Conservation (phyloP, 805 yeast species). For the Yarrowia sp. region DNA sequence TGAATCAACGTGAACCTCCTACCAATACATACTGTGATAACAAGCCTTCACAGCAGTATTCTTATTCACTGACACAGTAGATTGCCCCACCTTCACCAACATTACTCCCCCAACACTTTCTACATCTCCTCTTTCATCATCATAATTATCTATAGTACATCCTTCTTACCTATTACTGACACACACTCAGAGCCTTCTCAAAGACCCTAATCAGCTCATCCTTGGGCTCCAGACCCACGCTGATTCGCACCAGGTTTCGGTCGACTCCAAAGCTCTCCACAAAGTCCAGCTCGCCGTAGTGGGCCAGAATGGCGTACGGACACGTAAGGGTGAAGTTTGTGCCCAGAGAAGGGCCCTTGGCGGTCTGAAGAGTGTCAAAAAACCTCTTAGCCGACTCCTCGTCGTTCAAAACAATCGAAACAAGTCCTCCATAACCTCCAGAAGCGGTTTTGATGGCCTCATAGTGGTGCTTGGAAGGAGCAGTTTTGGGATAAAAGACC, state of each 20-base stretch:
- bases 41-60: too few relatives aligned
- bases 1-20: too few relatives aligned
- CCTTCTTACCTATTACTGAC: neutral
- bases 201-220: slow-evolving; percentile 61
- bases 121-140: too few relatives aligned
- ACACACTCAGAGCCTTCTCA: slow-evolving; percentile 56
- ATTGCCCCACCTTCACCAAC: too few relatives aligned
- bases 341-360: slow-evolving; percentile 91
- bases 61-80: too few relatives aligned
- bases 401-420: slow-evolving; percentile 73
- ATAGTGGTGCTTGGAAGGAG: slow-evolving; percentile 64
- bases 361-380: slow-evolving; percentile 70
- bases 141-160: neutral
- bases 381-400: slow-evolving; percentile 72
- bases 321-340: slow-evolving; percentile 89
- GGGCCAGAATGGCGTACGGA: slow-evolving; percentile 88
- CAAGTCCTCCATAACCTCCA: slow-evolving; percentile 90
- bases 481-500: slow-evolving; percentile 74
- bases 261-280: slow-evolving; percentile 85
- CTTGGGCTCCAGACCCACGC: slow-evolving; percentile 83
- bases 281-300: slow-evolving; percentile 79
- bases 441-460: slow-evolving; percentile 68
- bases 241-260: slow-evolving; percentile 74
- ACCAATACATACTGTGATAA: too few relatives aligned
- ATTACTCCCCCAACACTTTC: too few relatives aligned